These are phyloP conservation scores for Megacollybia platyphylla DNA, from an alignment of 1,284 basidiomycete species.

Conservation along the genomic window DNA sequence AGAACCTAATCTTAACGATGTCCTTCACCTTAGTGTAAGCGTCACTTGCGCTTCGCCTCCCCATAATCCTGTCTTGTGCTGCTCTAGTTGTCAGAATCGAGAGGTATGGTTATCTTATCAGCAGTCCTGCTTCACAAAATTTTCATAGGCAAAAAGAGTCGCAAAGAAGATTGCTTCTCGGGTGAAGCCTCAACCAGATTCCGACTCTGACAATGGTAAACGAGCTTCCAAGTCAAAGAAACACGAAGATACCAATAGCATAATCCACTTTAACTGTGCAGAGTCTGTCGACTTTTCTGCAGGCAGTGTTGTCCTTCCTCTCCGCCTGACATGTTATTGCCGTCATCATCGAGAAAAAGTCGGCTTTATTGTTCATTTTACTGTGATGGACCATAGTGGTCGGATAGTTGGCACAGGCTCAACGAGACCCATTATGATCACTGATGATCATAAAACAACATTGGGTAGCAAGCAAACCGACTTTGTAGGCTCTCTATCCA, in stretches of 20 bases:
- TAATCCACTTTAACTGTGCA: conserved; percentile 93
- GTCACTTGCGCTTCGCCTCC: conserved; percentile 72
- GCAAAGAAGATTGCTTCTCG: conserved; percentile 77
- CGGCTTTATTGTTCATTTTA: conserved; percentile 90
- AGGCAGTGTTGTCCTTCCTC: conserved; percentile 82
- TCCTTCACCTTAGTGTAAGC: conserved; percentile 53
- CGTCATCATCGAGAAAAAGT: conserved; percentile 97
- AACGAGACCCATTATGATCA: conserved; percentile 95
- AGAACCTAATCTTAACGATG: conserved; percentile 65
- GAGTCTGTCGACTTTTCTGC: conserved; percentile 84
- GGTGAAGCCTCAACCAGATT: conserved; percentile 52
- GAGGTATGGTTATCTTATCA: conserved; percentile 39
- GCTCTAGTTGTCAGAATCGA: conserved; percentile 72
- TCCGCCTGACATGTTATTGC: conserved; percentile 97
- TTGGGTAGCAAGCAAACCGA: conserved; percentile 18
- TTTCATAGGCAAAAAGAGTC: conserved; percentile 66
- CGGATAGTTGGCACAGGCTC: conserved; percentile 75
- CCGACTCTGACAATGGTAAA: conserved; percentile 62
- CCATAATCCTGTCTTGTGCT: conserved; percentile 67
- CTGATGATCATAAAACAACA: conserved; percentile 94
- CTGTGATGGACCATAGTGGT: conserved; percentile 73
- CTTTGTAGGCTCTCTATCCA: background rate
- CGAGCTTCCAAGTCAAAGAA: conserved; percentile 27
- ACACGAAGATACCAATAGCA: conserved; percentile 68
- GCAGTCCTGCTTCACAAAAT: conserved; percentile 1